These are phyloP conservation scores for Blastocladiella britannica DNA, from an alignment of 192 early-diverging fungal species.

Conservation along the genomic window DNA sequence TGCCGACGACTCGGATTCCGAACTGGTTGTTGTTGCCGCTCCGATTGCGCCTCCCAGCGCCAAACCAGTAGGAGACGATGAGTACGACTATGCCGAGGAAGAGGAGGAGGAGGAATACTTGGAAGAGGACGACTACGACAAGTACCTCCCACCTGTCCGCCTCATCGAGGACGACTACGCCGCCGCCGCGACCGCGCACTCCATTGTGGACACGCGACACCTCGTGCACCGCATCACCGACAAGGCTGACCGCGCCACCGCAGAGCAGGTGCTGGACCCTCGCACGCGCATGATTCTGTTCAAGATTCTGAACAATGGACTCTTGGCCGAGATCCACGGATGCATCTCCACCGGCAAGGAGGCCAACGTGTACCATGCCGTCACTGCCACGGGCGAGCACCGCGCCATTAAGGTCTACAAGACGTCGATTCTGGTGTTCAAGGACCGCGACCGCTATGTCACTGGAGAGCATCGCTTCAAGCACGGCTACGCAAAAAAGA, in stretches of 20 bases:
- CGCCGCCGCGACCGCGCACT: too few species aligned
- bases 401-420: constrained; percentile 95
- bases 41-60: too few species aligned
- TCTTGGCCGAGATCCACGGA: constrained; percentile 86
- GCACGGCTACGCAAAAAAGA: constrained; percentile 79
- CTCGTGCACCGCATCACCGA: constrained; percentile 19
- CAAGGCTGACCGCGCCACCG: constrained; percentile 85
- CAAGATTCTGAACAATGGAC: constrained; percentile 74
- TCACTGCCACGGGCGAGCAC: constrained; percentile 58
- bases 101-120: too few species aligned
- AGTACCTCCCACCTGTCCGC: too few species aligned
- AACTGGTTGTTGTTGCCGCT: too few species aligned
- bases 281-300: constrained; percentile 92
- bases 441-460: constrained; percentile 95
- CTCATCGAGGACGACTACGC: too few species aligned
- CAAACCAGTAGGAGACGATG: too few species aligned
- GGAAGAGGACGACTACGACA: too few species aligned
- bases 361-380: constrained; percentile 95
- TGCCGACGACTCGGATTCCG: too few species aligned
- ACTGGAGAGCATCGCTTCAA: constrained; percentile 86
- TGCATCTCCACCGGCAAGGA: constrained; percentile 97
- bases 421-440: constrained; percentile 92
- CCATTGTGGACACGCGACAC: background rate
- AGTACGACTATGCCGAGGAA: too few species aligned
- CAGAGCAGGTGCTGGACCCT: constrained; percentile 94